phyloP scores from a whole-genome alignment of 1,284 basidiomycete species.

The Cutaneotrichosporon spelunceum region DNA sequence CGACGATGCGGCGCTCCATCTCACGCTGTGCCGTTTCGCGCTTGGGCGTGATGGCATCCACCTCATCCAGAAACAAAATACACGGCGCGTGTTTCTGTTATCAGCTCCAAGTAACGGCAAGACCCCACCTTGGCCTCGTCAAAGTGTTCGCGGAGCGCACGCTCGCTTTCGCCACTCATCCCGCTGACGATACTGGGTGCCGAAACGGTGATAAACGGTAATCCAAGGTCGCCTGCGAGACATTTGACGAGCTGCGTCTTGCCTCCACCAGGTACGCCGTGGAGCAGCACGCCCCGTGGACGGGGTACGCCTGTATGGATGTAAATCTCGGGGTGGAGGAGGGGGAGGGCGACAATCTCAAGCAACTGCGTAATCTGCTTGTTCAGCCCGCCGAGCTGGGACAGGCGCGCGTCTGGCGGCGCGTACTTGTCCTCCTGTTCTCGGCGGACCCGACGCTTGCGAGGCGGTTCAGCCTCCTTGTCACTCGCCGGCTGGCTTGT shows the following conservation, averaged over 20 bases:
- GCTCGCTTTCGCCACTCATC: conserved; percentile 97
- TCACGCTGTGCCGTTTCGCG: conserved; percentile 94
- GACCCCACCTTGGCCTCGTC: conserved; percentile 80
- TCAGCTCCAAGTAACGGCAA: background rate
- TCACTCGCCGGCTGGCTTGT: background rate
- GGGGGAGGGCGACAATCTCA: conserved; percentile 90
- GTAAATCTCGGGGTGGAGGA: conserved; percentile 94
- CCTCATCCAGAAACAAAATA: conserved; percentile 92
- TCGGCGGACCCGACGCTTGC: conserved; percentile 14
- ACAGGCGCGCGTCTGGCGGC: conserved; percentile 55
- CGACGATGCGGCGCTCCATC: conserved; percentile 96
- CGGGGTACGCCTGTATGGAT: conserved; percentile 87
- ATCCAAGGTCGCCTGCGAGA: conserved; percentile 84
- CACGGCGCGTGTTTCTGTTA: conserved; percentile 78
- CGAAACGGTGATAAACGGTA: conserved; percentile 90
- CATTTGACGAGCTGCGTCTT: conserved; percentile 90
- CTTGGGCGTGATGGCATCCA: conserved; percentile 97
- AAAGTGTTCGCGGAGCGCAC: conserved; percentile 90
- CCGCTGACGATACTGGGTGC: conserved; percentile 94
- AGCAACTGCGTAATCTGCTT: conserved; percentile 85
- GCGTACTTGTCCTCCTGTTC: conserved; percentile 41
- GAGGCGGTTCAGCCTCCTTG: conserved; percentile 11
- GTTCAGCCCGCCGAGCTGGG: conserved; percentile 84
- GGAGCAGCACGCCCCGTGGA: conserved; percentile 87
- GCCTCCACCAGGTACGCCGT: conserved; percentile 95